phyloP scores from a whole-genome alignment of 2,329 filamentous ascomycete genomes.

The Pyrenochaeta sp. region DNA sequence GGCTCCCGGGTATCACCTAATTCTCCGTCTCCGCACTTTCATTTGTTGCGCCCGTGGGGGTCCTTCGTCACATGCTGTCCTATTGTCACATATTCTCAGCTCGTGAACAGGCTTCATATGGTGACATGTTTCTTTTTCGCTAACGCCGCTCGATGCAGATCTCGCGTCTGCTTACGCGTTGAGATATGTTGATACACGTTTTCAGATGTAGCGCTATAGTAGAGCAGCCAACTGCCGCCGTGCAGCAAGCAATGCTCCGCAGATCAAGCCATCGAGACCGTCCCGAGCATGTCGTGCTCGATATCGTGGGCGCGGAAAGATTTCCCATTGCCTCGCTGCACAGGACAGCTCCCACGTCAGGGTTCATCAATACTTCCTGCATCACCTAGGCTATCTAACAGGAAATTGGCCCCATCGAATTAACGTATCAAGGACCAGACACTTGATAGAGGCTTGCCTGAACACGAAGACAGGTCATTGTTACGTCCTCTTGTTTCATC shows the following conservation, averaged over 20 bases:
- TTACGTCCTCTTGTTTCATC: constrained; percentile 2
- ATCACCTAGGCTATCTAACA: constrained; percentile 11
- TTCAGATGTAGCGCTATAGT: constrained; percentile 7
- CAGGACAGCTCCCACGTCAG: constrained; percentile 19
- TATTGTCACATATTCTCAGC: constrained; percentile 10
- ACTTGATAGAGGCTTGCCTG: constrained; percentile 9
- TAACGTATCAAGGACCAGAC: constrained; percentile 1
- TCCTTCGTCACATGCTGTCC: constrained; percentile 31
- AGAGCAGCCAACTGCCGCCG: constrained; percentile 19
- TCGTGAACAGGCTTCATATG: constrained; percentile 15
- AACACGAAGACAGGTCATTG: constrained; percentile 7
- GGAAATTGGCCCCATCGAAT: constrained; percentile 2
- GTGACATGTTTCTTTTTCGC: constrained; percentile 26
- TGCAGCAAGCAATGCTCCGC: constrained; percentile 14
- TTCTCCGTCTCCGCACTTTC: constrained; percentile 31
- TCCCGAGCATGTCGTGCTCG: constrained; percentile 14
- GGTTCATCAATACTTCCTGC: constrained; percentile 30
- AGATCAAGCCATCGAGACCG: constrained; percentile 18
- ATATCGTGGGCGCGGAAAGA: constrained; percentile 17
- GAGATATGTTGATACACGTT: constrained; percentile 5
- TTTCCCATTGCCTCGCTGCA: constrained; percentile 21
- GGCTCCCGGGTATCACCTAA: constrained; percentile 26
- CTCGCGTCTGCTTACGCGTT: constrained; percentile 22
- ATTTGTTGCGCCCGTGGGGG: constrained; percentile 42
- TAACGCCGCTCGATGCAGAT: constrained; percentile 22